Evolutionary conservation across 2,329 filamentous ascomycete species (phyloP).

Genomic region (Dactylellina parvicollis): DNA sequence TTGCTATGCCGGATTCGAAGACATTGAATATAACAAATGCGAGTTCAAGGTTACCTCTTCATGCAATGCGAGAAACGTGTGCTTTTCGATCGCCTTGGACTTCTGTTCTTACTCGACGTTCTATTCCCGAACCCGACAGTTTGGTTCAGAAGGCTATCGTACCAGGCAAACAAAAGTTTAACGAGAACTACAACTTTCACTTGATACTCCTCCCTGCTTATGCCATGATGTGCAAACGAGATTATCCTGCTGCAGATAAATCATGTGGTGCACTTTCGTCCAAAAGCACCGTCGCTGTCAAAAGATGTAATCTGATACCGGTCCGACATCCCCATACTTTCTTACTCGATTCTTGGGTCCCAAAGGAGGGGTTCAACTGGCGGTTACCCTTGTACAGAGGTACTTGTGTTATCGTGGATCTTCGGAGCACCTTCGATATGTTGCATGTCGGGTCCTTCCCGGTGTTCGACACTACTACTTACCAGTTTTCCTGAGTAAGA

Average conservation of each 20-base stretch:
- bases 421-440: constrained; percentile 2
- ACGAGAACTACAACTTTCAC: constrained; percentile 9
- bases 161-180: constrained; percentile 23
- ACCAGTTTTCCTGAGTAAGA: too few species aligned
- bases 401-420: constrained; percentile 34
- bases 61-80: constrained; percentile 54
- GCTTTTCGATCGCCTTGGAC: constrained; percentile 43
- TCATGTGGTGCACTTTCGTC: constrained; percentile 43
- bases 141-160: constrained; percentile 30
- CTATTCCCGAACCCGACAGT: constrained; percentile 16
- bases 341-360: constrained; percentile 38
- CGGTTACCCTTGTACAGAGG: constrained; percentile 49
- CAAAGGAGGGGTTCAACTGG: constrained; percentile 48
- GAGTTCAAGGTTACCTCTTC: constrained; percentile 10
- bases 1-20: constrained; percentile 15
- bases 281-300: constrained; percentile 7
- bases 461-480: background rate
- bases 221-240: constrained; percentile 34
- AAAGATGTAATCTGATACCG: constrained; percentile 50
- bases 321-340: constrained; percentile 54
- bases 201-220: background rate
- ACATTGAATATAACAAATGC: constrained; percentile 17
- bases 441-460: constrained; percentile 20
- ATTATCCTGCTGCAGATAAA: constrained; percentile 38
- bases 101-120: constrained; percentile 3